phyloP scores from a whole-genome alignment of 73 alveolate species.

The Paramecium pentaurelia region DNA sequence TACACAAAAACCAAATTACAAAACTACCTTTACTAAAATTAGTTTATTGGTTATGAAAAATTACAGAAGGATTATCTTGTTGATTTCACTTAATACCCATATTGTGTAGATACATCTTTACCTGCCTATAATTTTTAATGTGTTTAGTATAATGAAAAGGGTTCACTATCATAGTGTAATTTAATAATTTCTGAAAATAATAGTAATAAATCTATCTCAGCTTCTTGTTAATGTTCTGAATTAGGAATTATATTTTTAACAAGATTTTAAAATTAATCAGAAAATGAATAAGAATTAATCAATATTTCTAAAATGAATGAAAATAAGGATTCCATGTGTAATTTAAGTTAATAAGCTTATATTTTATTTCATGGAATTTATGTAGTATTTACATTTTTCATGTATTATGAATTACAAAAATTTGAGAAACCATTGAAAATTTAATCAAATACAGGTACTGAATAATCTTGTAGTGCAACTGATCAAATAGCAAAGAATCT shows the following conservation, averaged over 20 bases:
- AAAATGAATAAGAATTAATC: neutral
- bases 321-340: neutral
- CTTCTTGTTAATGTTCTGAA: neutral
- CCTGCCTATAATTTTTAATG: neutral
- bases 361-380: neutral
- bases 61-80: neutral
- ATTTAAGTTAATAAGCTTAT: neutral
- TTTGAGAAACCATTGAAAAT: neutral
- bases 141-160: neutral
- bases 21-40: neutral
- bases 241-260: neutral
- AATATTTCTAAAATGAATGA: neutral
- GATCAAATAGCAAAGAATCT: neutral
- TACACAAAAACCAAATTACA: neutral
- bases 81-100: neutral
- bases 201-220: neutral
- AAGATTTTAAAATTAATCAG: neutral
- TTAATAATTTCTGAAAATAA: neutral
- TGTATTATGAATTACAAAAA: neutral
- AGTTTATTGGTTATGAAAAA: neutral
- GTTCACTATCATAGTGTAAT: neutral
- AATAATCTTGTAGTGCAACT: neutral
- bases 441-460: neutral
- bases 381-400: neutral
- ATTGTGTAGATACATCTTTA: neutral